Evolutionary conservation across 2,329 filamentous ascomycete genomes (phyloP), one percentile per base, ranked within the genome.

Genomic region (Neopestalotiopsis rosae): DNA sequence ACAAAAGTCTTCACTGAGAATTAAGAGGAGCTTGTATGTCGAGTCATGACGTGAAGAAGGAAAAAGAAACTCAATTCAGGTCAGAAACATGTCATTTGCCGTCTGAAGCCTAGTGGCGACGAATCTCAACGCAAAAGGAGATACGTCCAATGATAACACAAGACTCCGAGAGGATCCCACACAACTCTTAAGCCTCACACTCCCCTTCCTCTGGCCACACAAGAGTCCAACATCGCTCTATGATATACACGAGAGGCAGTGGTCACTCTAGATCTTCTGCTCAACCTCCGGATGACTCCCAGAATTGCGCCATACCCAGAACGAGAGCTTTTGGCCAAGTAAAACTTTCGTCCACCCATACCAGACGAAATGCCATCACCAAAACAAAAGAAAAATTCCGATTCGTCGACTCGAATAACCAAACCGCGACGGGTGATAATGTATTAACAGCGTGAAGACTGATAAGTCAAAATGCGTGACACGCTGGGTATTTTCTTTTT

Each of bases 381-480:
- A 7, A 52, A n/a, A 14, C 57, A 59, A 59, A 30, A 28, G 13
- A 30, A 34, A 28, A 34, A 28, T 59, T 34, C 57, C 57, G n/a
- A 7, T 62, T 62, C 59, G 13, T 30, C 14, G 6, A 5, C 59
- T 34, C 59, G 17, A 30, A 62, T n/a, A 17, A 13, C 30, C 28
- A 20, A 62, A n/a, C 14, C 17, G 32, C 30, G 28, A 38, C 0
- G 32, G 20, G 13, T 62, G 59, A 62, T 62, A 20, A 20, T 62
- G 59, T 62, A 62, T 62, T 62, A 62, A 30, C 59, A 62, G 59
- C 59, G 59, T 40, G 59, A 20, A 62, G 59, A 62, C 59, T 59
- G 28, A 40, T 38, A 62, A 40, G 59, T 42, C 59, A 62, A 10
- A 20, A 34, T 38, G 34, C 32, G 45, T 40, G 32, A 40, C 59